Evolutionary conservation across 345 rosid species (phyloP).

Genomic region (Excoecaria agallocha): DNA sequence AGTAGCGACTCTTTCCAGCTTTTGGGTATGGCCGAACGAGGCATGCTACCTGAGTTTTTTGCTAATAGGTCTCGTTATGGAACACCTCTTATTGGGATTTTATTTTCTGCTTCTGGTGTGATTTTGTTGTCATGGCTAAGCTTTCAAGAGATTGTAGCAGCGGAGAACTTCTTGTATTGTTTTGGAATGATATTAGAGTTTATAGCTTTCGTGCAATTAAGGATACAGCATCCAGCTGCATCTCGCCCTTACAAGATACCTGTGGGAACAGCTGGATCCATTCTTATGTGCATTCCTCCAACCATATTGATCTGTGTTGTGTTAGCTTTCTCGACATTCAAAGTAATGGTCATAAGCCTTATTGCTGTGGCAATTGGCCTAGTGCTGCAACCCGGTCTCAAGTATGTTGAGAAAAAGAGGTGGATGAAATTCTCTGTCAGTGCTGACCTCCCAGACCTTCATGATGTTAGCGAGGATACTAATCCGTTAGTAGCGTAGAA

Average conservation of each 20-base stretch:
- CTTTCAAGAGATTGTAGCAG: slow-evolving; percentile 70
- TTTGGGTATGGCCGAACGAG: slow-evolving; percentile 74
- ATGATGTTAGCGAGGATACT: slow-evolving; percentile 12
- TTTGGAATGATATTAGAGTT: slow-evolving; percentile 77
- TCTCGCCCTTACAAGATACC: slow-evolving; percentile 72
- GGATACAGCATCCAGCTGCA: slow-evolving; percentile 53
- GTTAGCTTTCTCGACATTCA: slow-evolving; percentile 56
- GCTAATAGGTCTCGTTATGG: slow-evolving; percentile 58
- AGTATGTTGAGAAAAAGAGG: slow-evolving; percentile 45
- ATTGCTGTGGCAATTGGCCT: slow-evolving; percentile 54
- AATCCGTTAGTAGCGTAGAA: not conserved
- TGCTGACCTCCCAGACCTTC: slow-evolving; percentile 33
- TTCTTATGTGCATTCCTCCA: slow-evolving; percentile 69
- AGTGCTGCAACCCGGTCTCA: slow-evolving; percentile 51
- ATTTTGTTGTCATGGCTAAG: slow-evolving; percentile 65
- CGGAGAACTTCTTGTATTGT: slow-evolving; percentile 72
- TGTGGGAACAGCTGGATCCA: slow-evolving; percentile 55
- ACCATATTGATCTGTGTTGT: slow-evolving; percentile 54
- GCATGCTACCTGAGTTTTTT: slow-evolving; percentile 69
- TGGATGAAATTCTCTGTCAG: slow-evolving; percentile 53
- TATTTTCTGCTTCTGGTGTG: slow-evolving; percentile 71
- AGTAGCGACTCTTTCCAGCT: slow-evolving; percentile 85
- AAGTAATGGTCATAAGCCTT: slow-evolving; percentile 55
- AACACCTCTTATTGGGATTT: slow-evolving; percentile 59
- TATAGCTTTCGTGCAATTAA: slow-evolving; percentile 50